Base-by-base conservation (phyloP, 805 yeast genomes). In the Yarrowia keelungensis region DNA sequence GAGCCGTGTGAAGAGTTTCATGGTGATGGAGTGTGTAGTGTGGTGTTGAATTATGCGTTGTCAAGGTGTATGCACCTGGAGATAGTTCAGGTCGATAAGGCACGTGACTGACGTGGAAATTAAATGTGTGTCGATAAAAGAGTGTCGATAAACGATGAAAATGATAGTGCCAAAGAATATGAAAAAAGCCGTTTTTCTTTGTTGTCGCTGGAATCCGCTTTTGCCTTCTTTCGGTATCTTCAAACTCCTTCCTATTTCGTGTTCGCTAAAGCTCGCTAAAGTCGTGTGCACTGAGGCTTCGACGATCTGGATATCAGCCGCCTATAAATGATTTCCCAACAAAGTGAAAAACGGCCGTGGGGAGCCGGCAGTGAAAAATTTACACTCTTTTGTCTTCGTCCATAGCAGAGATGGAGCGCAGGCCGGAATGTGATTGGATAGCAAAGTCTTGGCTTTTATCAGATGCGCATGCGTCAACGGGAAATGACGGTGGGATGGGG, bases 361-460 rank as follows among this genome's bases (percentile, higher is more conserved):
- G 9, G 10, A 15, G 26, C 51, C 16, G 51, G 15, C 36, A 15
- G 19, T 51, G 45, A 53, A 53, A 53, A 53, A 53, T 19, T 38
- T 38, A 19, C n/a, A 51, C 45, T 16, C 45, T 32, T 15, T 14
- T 8, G n/a, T 19, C 35, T 53, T 38, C 39, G 59, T 16, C 26
- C 5, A 19, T 50, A 50, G 51, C 32, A 26, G 16, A 26, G 41
- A 42, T 9, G 5, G 43, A 42, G 32, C 32, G 58, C 11, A 43
- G 5, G 2, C 8, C 12, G 2, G 16, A 2, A 14, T 32, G 19
- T 59, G 65, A 59, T 56, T 56, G 62, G 62, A 14, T 56, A 41
- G n/a, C 51, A 42, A 59, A 59, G 65, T 59, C 65, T 59, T 59
- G 65, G 65, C 65, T 45, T 15, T 59, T 59, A 59, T 59, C 65